phyloP scores from a whole-genome alignment of 2,329 filamentous ascomycete species.

The Xylariaceae sp. region DNA sequence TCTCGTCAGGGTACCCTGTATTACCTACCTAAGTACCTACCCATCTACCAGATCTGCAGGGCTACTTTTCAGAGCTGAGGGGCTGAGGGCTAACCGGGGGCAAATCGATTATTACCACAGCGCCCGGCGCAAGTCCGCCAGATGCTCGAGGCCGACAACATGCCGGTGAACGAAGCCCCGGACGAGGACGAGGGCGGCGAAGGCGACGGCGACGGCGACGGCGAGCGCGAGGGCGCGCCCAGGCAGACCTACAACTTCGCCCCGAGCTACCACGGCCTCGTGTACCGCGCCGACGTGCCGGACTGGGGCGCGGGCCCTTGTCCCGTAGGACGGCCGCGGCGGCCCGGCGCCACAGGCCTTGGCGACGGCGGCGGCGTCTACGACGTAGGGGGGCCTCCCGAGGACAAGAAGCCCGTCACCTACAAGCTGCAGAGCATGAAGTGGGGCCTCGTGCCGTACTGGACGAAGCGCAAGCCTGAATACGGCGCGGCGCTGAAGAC shows the following conservation, averaged over 20 bases:
- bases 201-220: constrained; percentile 42
- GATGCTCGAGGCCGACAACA: constrained; percentile 72
- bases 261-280: constrained; percentile 80
- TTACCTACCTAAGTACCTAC: too few species aligned
- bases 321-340: constrained; percentile 7
- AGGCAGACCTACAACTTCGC: constrained; percentile 91
- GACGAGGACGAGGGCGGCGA: constrained; percentile 62
- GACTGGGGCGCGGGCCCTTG: constrained; percentile 58
- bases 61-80: background rate
- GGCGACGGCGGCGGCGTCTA: constrained; percentile 22
- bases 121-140: constrained; percentile 75
- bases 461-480: constrained; percentile 83
- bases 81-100: constrained; percentile 9
- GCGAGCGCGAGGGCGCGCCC: constrained; percentile 49
- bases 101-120: constrained; percentile 53
- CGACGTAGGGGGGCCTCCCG: background rate
- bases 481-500: constrained; percentile 80
- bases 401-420: constrained; percentile 41
- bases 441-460: constrained; percentile 93
- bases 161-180: constrained; percentile 72
- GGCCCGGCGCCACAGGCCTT: constrained; percentile 24
- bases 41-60: too few species aligned
- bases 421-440: constrained; percentile 93
- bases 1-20: too few species aligned
- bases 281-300: constrained; percentile 77